phyloP scores from a whole-genome alignment of 2,329 filamentous ascomycete genomes.

The Fusarium cyanostomum region DNA sequence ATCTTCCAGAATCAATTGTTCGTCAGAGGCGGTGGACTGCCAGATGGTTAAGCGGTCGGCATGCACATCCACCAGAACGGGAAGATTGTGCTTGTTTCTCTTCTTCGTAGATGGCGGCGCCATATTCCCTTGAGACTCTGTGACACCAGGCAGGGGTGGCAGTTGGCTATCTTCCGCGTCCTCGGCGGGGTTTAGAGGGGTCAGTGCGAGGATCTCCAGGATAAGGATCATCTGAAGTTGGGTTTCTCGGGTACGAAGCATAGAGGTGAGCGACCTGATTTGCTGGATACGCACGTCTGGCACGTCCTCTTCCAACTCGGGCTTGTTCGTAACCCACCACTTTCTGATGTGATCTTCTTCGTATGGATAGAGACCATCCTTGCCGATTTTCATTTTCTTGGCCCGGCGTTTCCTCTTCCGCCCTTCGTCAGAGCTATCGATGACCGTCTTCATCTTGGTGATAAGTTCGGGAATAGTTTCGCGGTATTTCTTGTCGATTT shows the following conservation, averaged over 20 bases:
- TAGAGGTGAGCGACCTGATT: constrained; percentile 69
- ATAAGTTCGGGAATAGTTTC: constrained; percentile 73
- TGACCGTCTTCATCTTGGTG: constrained; percentile 62
- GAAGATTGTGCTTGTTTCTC: constrained; percentile 69
- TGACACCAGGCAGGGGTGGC: constrained; percentile 55
- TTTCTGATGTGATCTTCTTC: constrained; percentile 72
- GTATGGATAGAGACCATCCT: constrained; percentile 72
- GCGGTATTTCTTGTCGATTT: constrained; percentile 83
- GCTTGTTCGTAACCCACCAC: constrained; percentile 75
- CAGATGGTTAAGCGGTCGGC: constrained; percentile 84
- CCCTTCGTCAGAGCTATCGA: constrained; percentile 64
- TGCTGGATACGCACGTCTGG: constrained; percentile 59
- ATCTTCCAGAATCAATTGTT: constrained; percentile 60
- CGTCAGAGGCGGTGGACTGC: constrained; percentile 77
- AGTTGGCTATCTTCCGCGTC: constrained; percentile 57
- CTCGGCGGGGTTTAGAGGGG: constrained; percentile 58
- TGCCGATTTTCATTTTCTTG: constrained; percentile 74
- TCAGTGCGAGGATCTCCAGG: constrained; percentile 78
- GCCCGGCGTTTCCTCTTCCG: constrained; percentile 60
- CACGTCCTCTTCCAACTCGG: constrained; percentile 61
- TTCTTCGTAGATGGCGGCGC: constrained; percentile 58
- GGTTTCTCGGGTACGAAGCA: constrained; percentile 78
- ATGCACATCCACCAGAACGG: constrained; percentile 74
- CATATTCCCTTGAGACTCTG: constrained; percentile 44
- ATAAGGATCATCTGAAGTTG: constrained; percentile 83